Evolutionary conservation across 1,284 basidiomycete genomes (phyloP).

Genomic region (Sanguinoderma infundibulare): DNA sequence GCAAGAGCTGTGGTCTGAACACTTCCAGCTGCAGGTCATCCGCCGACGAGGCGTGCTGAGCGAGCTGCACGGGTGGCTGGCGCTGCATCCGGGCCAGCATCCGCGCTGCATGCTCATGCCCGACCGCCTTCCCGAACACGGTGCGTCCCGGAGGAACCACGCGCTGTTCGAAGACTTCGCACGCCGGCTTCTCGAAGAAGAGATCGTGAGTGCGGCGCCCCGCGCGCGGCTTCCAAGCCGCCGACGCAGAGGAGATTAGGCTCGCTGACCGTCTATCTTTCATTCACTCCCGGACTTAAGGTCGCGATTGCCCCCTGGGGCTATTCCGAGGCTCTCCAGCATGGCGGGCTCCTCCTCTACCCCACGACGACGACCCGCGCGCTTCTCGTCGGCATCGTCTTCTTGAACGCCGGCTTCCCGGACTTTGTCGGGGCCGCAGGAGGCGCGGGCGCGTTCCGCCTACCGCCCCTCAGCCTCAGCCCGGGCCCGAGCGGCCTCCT

Average conservation of each 20-base stretch:
- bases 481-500: slow-evolving; percentile 8
- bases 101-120: slow-evolving; percentile 68
- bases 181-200: slow-evolving; percentile 51
- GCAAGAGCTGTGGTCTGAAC: slow-evolving; percentile 51
- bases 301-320: slow-evolving; percentile 62
- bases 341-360: slow-evolving; percentile 62
- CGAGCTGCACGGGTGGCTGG: slow-evolving; percentile 56
- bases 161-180: slow-evolving; percentile 58
- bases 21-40: slow-evolving; percentile 50
- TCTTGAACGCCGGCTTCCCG: slow-evolving; percentile 55
- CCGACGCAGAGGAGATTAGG: no score
- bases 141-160: slow-evolving; percentile 52
- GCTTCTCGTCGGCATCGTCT: slow-evolving; percentile 63
- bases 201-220: slow-evolving; percentile 46
- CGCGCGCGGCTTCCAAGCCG: no score
- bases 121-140: slow-evolving; percentile 54
- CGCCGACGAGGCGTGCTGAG: slow-evolving; percentile 47
- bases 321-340: slow-evolving; percentile 44
- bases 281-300: slow-evolving; percentile 35
- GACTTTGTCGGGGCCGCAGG: slow-evolving; percentile 45
- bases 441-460: slow-evolving; percentile 11
- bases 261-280: background rate
- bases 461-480: slow-evolving; percentile 6
- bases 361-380: slow-evolving; percentile 56
- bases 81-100: slow-evolving; percentile 37